Evolutionary conservation across 768 basidiomycete species (phyloP), one percentile per base, ranked within the genome.

Genomic region (Myochromella boudieri): DNA sequence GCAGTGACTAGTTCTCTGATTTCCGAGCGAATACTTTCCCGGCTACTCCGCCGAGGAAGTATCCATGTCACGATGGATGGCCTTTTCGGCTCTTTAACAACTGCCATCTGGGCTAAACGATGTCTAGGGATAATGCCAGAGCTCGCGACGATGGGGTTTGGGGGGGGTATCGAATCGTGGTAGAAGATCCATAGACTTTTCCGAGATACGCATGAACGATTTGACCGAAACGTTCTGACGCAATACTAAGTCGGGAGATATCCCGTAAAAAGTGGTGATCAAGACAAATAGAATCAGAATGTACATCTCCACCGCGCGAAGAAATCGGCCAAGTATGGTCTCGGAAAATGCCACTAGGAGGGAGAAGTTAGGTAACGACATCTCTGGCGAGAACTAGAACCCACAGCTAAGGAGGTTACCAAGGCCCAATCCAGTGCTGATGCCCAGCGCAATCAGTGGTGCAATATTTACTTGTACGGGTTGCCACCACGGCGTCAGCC

Each of bases 321-420:
- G 68, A 54, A 89, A 78, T 37, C 84, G 81, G n/a, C 87, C 88
- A 1, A 85, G 65, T 8, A 72, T 70, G 5, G 78, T 78, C 64
- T 90, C 88, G 2, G 87, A 78, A 58, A 89, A 87, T 43, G 70
- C 65, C 60, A 84, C 86, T 88, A 53, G 15, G 25, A 41, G 32
- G n/a, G 28, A 17, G 25, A 42, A 24, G 22, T 46, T 27, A 47
- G 22, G 44, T 36, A 51, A 38, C 11, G 25, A 36, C 29, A 29
- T 37, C 28, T 11, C 12, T 27, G 20, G 12, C 10, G 42, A 22
- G 33, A 15, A 14, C 15, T n/a, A 37, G 41, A 17, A 75, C 86
- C 68, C 57, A 89, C 88, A 80, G 28, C 58, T 52, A 21, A 78
- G 54, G 28, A 86, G 63, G 51, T 82, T 77, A 15, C 80, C 84